These are phyloP conservation scores for Leccinum broughii DNA, from an alignment of 768 basidiomycete genomes.

Conservation along the genomic window DNA sequence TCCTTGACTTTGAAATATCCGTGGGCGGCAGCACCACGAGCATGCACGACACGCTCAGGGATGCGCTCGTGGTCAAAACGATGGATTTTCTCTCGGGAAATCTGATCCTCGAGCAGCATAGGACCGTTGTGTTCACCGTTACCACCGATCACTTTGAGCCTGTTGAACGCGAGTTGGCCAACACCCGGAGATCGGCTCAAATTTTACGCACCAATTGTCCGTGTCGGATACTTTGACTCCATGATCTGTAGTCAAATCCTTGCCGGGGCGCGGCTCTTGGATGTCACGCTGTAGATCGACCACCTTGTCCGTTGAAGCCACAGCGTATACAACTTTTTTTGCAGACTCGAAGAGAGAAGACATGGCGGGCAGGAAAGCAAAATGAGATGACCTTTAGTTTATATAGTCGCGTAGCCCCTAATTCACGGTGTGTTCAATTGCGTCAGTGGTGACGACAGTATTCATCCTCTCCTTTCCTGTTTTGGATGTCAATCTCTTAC, in stretches of 20 bases:
- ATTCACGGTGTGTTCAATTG: neutral
- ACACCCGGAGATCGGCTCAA: constrained; percentile 2
- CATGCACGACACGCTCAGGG: constrained; percentile 77
- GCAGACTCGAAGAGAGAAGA: constrained; percentile 17
- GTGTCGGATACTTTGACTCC: constrained; percentile 61
- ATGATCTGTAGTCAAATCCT: constrained; percentile 56
- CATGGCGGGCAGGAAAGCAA: constrained; percentile 4
- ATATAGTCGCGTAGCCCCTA: constrained; percentile 12
- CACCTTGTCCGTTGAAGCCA: constrained; percentile 21
- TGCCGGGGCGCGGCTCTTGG: constrained; percentile 17
- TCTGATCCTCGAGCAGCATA: constrained; percentile 74
- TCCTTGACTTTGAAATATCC: constrained; percentile 80
- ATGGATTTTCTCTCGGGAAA: constrained; percentile 72
- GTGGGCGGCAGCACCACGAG: constrained; percentile 77
- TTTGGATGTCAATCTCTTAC: neutral
- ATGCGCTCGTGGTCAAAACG: constrained; percentile 89
- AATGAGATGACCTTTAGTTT: neutral
- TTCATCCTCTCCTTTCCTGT: neutral
- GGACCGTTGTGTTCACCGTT: constrained; percentile 58
- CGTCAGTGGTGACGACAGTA: constrained; percentile 28
- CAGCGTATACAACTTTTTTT: constrained; percentile 12
- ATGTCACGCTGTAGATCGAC: constrained; percentile 29
- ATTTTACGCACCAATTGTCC: constrained; percentile 54
- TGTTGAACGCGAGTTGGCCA: constrained; percentile 26
- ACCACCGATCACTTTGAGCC: constrained; percentile 51